These are phyloP conservation scores for Beta lomatogona DNA, from an alignment of 179 eudicot genomes.

Conservation along the genomic window DNA sequence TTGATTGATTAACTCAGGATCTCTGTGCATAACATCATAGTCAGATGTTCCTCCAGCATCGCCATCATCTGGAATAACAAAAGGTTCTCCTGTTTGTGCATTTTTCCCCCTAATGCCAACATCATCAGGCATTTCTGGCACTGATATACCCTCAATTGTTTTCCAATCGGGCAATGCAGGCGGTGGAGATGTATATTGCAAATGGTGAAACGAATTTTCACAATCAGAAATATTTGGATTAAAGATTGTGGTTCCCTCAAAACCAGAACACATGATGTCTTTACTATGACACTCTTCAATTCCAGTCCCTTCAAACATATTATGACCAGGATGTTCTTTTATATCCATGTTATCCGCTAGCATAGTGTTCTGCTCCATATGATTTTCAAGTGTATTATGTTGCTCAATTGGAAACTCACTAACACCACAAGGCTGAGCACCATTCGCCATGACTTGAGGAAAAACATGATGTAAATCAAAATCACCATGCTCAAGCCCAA, in stretches of 20 bases:
- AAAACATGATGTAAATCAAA: constrained; percentile 34
- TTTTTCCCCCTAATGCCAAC: constrained; percentile 30
- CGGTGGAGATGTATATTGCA: constrained; percentile 45
- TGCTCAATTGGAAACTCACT: constrained; percentile 32
- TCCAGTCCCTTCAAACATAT: constrained; percentile 34
- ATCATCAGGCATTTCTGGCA: constrained; percentile 39
- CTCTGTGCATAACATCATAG: constrained; percentile 27
- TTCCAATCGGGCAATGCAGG: constrained; percentile 51
- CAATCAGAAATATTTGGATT: constrained; percentile 39
- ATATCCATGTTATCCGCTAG: constrained; percentile 25
- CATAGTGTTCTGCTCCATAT: constrained; percentile 24
- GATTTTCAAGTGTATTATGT: constrained; percentile 29
- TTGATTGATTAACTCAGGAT: constrained; percentile 32
- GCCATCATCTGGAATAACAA: constrained; percentile 33
- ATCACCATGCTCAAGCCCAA: constrained; percentile 30
- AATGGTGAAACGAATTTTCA: constrained; percentile 41
- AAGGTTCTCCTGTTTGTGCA: constrained; percentile 29
- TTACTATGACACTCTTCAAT: constrained; percentile 27
- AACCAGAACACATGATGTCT: constrained; percentile 19
- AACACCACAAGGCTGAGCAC: constrained; percentile 28
- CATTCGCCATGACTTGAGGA: constrained; percentile 30
- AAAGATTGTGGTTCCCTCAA: constrained; percentile 27
- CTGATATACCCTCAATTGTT: constrained; percentile 36
- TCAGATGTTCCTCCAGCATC: constrained; percentile 29
- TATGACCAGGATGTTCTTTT: constrained; percentile 27